A percentile compares a stretch with the other conserved stretches of the same genome.
Conservation (phyloP, 2,329 filamentous ascomycete species). For the Paracamarosporium sp. region DNA sequence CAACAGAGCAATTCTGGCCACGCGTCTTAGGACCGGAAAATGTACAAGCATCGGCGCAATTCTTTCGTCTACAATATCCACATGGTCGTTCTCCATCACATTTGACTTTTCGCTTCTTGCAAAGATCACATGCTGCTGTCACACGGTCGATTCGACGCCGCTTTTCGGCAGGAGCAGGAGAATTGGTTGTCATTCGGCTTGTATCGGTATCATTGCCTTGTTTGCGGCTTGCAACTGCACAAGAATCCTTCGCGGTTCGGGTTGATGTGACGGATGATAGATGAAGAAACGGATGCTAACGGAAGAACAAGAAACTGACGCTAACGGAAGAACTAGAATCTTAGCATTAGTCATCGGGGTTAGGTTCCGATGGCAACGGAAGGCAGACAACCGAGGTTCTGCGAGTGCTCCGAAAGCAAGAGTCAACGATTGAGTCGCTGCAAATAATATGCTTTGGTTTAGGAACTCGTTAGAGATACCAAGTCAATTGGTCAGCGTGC, state of each 20-base stretch:
- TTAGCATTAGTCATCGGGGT: neutral
- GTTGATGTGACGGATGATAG: neutral
- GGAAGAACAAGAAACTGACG: neutral
- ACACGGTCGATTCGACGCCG: conserved; percentile 34
- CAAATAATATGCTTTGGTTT: too few species aligned
- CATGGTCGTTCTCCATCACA: conserved; percentile 60
- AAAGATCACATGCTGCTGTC: conserved; percentile 37
- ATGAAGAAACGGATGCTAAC: neutral
- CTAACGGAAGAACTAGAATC: neutral
- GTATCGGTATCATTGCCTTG: neutral
- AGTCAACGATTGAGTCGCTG: too few species aligned
- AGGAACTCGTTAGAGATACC: too few species aligned
- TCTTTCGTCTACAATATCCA: conserved; percentile 54
- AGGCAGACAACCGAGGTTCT: too few species aligned
- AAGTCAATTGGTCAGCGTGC: too few species aligned
- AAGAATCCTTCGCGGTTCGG: neutral
- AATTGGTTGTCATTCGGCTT: neutral
- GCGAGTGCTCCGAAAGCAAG: too few species aligned
- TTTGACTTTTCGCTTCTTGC: conserved; percentile 51
- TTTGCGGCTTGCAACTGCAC: neutral
- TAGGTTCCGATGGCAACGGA: neutral
- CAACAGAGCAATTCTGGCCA: conserved; percentile 38
- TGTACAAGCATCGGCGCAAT: conserved; percentile 49
- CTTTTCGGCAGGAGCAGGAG: conserved; percentile 19
- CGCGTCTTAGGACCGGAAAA: conserved; percentile 50